phyloP scores from a whole-genome alignment of 2,329 filamentous ascomycete genomes.

The Aplosporella prunicola region DNA sequence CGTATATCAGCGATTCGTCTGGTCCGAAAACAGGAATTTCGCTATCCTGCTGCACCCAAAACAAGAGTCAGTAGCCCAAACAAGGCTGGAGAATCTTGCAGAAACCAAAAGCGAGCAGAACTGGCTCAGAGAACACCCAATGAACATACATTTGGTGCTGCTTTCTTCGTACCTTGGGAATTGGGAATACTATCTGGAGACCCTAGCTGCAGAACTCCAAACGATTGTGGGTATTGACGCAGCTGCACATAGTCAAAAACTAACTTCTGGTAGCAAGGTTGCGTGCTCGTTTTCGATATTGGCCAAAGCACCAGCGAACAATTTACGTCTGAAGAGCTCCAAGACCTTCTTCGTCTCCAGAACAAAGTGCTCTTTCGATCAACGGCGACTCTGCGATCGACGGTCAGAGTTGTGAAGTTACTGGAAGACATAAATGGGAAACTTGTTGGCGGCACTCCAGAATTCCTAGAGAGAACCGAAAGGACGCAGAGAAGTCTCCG shows the following conservation, averaged over 20 bases:
- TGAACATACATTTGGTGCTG: constrained; percentile 11
- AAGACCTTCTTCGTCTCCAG: neutral
- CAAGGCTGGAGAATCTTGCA: constrained; percentile 3
- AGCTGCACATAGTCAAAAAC: too few species aligned
- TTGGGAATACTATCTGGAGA: constrained; percentile 12
- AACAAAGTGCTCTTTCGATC: neutral
- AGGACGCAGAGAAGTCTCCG: neutral
- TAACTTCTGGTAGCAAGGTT: too few species aligned
- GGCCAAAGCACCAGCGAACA: too few species aligned
- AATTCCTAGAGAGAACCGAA: neutral
- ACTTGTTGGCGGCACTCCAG: neutral
- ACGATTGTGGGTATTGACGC: constrained; percentile 6
- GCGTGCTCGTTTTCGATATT: too few species aligned
- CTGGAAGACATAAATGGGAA: neutral
- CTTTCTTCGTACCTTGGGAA: constrained; percentile 9
- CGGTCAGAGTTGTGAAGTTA: neutral
- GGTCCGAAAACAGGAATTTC: neutral
- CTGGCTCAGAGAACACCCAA: constrained; percentile 3
- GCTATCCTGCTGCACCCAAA: constrained; percentile 11
- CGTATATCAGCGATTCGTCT: constrained; percentile 2
- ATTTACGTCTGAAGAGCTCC: neutral
- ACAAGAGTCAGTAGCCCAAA: constrained; percentile 1
- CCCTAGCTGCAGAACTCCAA: constrained; percentile 1
- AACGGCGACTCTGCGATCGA: neutral
- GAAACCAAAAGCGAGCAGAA: neutral